Base-by-base conservation (phyloP, 345 rosid species). In the Lepidium africanum region DNA sequence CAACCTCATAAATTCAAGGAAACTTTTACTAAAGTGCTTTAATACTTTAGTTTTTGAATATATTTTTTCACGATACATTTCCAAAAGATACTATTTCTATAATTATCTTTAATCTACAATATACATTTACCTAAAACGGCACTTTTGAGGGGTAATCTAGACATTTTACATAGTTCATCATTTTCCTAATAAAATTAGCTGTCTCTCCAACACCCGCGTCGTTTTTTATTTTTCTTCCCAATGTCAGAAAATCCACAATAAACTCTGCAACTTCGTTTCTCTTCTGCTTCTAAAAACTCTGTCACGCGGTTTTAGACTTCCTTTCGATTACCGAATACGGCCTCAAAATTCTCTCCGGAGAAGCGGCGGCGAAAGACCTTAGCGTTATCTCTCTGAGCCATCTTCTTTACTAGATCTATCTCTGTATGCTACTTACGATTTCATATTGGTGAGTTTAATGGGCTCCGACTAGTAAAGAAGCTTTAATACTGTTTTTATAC, bases 191-290 rank as follows among this genome's bases (percentile, higher is more conserved):
- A 60, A 52, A 52, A 46, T 46, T 38, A 60, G 45, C 73, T 59
- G 37, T 67, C 49, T 49, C 37, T 50, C 5, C 13, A 49, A 32
- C 53, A 63, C 74, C 78, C 78, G 74, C 78, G 70, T 75, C 65
- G 63, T 69, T 51, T 42, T 60, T 38, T 6, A 69, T 51, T 42
- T 60, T 30, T 6, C 4, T 17, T 19, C 65, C 64, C 70, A 61
- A 75, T 75, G 69, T 67, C 63, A 66, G 69, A 67, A 54, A 62
- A 58, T 39, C 30, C 70, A 37, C 68, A 59, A 30, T 5, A 57
- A 60, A 23, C 58, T 75, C 70, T 10, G 37, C 69, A 73, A 33
- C 54, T 56, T 61, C 36, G 3, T 41, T 25, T 59, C 42, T 51
- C 54, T 50, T 17, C 19, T 37, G 10, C 11, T 33, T 40, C 12